Evolutionary conservation across 768 basidiomycete species (phyloP).

Genomic region (Trametes villosa): DNA sequence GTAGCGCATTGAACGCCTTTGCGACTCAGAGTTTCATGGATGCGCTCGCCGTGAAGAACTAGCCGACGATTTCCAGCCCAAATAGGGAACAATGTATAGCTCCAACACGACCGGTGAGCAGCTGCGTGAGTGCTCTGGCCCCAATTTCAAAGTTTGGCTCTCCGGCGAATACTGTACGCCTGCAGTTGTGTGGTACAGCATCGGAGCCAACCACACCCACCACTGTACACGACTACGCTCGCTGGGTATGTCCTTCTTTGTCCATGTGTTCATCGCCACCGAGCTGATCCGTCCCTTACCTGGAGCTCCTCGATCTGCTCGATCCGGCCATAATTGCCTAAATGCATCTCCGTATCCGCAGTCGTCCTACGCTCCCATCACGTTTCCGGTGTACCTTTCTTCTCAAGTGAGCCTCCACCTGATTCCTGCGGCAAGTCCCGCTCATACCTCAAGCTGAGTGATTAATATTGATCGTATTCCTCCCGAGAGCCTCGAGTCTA

Average conservation of each 20-base stretch:
- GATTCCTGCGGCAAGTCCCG: not conserved
- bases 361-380: not conserved
- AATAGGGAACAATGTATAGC: no score
- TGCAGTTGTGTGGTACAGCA: no score
- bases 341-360: not conserved
- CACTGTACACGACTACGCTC: not conserved
- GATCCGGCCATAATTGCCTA: slow-evolving; percentile 2
- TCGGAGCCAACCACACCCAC: no score
- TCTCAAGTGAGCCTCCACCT: slow-evolving; percentile 6
- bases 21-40: no score
- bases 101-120: no score
- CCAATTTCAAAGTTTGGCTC: not conserved
- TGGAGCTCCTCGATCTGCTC: not conserved
- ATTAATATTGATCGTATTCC: not conserved
- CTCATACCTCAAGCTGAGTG: not conserved
- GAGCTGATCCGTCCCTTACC: not conserved
- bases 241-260: slow-evolving; percentile 1
- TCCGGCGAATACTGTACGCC: not conserved
- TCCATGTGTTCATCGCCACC: slow-evolving; percentile 10
- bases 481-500: not conserved
- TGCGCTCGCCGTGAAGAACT: no score
- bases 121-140: not conserved
- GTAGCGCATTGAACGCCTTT: no score
- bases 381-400: slow-evolving; percentile 1
- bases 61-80: no score